Conservation (phyloP, 192 early-diverging fungal species). For the Phlyctochytrium bullatum region DNA sequence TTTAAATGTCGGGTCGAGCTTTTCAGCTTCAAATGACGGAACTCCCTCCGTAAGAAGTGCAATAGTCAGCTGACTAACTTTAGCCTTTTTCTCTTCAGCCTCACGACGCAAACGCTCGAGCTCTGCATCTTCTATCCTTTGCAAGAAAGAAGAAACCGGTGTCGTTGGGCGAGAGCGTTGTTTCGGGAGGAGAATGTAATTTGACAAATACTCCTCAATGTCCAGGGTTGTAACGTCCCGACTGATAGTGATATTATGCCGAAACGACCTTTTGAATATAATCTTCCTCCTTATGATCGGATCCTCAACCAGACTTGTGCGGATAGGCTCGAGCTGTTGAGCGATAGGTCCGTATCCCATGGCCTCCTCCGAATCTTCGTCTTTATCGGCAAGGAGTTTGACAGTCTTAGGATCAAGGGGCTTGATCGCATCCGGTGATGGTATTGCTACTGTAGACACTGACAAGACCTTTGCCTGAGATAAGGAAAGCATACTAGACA, state of each 20-base stretch:
- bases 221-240: background rate
- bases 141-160: background rate
- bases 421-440: background rate
- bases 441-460: too few relatives aligned
- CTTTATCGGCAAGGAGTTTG: background rate
- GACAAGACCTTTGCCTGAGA: background rate
- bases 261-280: background rate
- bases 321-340: background rate
- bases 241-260: background rate
- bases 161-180: background rate
- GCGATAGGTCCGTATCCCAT: background rate
- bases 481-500: background rate
- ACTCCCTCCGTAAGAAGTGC: constrained; percentile 23
- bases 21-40: constrained; percentile 14
- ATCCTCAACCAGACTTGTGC: background rate
- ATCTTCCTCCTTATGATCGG: background rate
- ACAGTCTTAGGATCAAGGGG: background rate
- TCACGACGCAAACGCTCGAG: constrained; percentile 11
- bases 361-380: background rate
- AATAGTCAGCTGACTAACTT: constrained; percentile 14
- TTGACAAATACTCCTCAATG: constrained; percentile 5
- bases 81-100: constrained; percentile 14
- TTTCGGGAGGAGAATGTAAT: background rate
- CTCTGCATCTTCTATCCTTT: background rate
- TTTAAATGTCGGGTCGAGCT: constrained; percentile 22